Conservation (phyloP, 192 early-diverging fungal species). For the Coemansia interrupta region DNA sequence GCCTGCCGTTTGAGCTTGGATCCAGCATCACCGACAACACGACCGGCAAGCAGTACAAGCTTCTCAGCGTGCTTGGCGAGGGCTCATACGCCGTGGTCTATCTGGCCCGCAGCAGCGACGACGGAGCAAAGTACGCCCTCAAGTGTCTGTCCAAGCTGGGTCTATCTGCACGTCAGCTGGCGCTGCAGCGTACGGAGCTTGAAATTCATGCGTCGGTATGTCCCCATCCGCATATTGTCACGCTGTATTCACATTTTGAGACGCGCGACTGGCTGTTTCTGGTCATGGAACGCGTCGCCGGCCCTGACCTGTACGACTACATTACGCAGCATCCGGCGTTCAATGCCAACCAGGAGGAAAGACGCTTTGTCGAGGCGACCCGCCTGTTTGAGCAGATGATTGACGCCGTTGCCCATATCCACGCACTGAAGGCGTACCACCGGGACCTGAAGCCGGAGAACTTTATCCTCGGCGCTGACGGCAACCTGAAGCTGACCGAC, state of each 20-base stretch:
- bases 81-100: constrained; percentile 79
- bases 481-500: constrained; percentile 80
- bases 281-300: constrained; percentile 60
- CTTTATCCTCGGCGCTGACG: constrained; percentile 62
- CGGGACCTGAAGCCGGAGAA: constrained; percentile 89
- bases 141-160: constrained; percentile 69
- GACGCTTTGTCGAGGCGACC: constrained; percentile 49
- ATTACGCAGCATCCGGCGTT: constrained; percentile 52
- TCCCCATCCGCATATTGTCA: constrained; percentile 64
- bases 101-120: constrained; percentile 58
- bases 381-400: constrained; percentile 66
- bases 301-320: constrained; percentile 56
- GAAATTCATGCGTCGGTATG: constrained; percentile 62
- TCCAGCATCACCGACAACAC: constrained; percentile 42
- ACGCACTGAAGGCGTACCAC: constrained; percentile 78
- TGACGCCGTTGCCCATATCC: constrained; percentile 73
- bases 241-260: constrained; percentile 63
- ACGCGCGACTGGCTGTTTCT: constrained; percentile 60
- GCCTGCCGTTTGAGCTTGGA: constrained; percentile 53
- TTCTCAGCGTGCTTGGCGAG: constrained; percentile 60
- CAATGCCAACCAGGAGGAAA: constrained; percentile 49
- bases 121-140: constrained; percentile 61
- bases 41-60: constrained; percentile 42
- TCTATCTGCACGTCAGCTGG: constrained; percentile 55
- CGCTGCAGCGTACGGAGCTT: constrained; percentile 65